phyloP scores from a whole-genome alignment of 148 eudicot genomes.

The Polygonum aviculare region DNA sequence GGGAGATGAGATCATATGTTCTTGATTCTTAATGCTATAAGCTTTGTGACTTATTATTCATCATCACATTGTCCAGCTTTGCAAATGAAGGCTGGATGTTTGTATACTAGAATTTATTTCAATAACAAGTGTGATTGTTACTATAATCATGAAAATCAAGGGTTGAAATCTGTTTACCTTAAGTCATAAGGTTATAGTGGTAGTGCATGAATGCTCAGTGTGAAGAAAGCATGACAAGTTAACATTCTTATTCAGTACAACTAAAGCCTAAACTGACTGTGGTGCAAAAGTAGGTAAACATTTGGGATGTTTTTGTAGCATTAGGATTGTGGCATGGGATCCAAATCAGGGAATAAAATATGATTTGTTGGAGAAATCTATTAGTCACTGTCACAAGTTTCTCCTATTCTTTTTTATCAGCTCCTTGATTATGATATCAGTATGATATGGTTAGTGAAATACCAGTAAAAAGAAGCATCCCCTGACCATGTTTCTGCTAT shows the following conservation, averaged over 20 bases:
- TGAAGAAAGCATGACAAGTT: not conserved
- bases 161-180: not conserved
- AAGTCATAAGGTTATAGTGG: not conserved
- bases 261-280: not conserved
- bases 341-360: not conserved
- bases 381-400: not conserved
- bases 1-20: not conserved
- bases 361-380: not conserved
- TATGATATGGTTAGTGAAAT: not conserved
- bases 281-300: not conserved
- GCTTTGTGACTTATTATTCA: not conserved
- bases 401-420: not conserved
- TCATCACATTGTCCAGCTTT: not conserved
- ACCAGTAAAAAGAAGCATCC: not conserved
- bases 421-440: not conserved
- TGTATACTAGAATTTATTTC: not conserved
- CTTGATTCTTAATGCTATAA: not conserved
- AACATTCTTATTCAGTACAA: not conserved
- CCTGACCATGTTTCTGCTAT: not conserved
- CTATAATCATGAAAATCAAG: not conserved
- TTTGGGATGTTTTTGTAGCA: not conserved
- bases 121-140: not conserved
- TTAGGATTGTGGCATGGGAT: not conserved
- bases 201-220: not conserved
- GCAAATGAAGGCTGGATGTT: not conserved